Percentiles rank a stretch among this genome's conserved stretches.
These are phyloP conservation scores for Ettlia oleoabundans DNA, from an alignment of 139 green algal genomes.

Conservation along the genomic window DNA sequence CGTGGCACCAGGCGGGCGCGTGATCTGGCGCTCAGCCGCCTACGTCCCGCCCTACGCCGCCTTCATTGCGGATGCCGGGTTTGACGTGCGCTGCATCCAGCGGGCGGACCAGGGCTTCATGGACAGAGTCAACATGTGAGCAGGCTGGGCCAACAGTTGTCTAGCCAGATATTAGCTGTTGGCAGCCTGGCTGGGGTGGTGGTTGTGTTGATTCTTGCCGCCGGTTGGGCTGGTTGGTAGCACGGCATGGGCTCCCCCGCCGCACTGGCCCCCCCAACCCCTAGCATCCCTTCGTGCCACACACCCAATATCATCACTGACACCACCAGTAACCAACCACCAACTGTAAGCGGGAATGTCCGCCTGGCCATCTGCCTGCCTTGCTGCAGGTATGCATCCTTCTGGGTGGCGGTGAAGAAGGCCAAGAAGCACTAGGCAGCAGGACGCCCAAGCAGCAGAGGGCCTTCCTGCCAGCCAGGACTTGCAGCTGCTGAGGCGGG, in stretches of 20 bases:
- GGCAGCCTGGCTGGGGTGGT: too few relatives aligned
- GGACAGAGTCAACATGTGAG: constrained; percentile 95
- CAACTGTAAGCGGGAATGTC: too few relatives aligned
- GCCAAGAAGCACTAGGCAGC: constrained; percentile 10
- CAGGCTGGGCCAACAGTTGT: background rate
- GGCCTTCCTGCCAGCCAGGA: too few relatives aligned
- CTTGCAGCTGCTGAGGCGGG: too few relatives aligned
- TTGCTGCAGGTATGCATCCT: background rate
- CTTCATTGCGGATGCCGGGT: constrained; percentile 86
- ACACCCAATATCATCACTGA: too few relatives aligned
- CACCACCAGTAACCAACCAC: too few relatives aligned
- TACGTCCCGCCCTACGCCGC: constrained; percentile 83
- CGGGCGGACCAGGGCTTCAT: constrained; percentile 70
- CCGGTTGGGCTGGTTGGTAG: too few relatives aligned
- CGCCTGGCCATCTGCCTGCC: too few relatives aligned
- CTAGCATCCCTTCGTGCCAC: background rate
- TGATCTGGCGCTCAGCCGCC: constrained; percentile 96
- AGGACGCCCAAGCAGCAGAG: background rate
- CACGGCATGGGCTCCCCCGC: too few relatives aligned
- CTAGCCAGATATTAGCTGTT: too few relatives aligned
- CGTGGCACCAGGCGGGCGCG: constrained; percentile 81
- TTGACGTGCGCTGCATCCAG: constrained; percentile 82
- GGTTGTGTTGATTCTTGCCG: too few relatives aligned
- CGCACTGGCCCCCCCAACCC: too few relatives aligned
- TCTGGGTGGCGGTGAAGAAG: constrained; percentile 20